Base-by-base conservation (phyloP, 441 rosid species). In the Manihot esculenta region DNA sequence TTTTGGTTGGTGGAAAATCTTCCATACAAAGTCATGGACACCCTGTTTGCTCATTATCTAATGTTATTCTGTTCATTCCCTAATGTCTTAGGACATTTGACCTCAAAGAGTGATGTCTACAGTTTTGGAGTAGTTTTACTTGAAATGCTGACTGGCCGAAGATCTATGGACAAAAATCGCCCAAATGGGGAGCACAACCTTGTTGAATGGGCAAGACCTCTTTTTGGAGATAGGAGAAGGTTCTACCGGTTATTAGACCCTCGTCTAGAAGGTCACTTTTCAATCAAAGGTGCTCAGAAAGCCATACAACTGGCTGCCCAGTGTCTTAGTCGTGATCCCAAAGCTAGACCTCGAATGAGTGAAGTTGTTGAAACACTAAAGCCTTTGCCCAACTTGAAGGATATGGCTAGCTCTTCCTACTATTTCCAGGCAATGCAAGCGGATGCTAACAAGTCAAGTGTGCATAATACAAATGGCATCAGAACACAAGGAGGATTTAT, bases 351-450 rank as follows among this genome's bases (percentile, higher is more conserved):
- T 21, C 67, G 48, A 41, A 81, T 81, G 87, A 79, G 84, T 58
- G 84, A 81, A 54, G 87, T 79, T 62, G 87, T 84, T 1, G 76
- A 76, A 63, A 74, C 77, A 11, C 38, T 84, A 45, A 77, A 76
- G 58, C 79, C 81, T 12, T 68, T 82, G 58, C 82, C 81, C 4
- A 81, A 61, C 82, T 64, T 83, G 45, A 83, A 83, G 72, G 84
- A 83, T 68, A 83, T 80, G 84, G 86, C 86, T 30, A 83, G 84
- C 84, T 81, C 86, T 41, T 81, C 84, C 10, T 78, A 83, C 54
- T 75, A 76, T 64, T 80, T 81, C 64, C 86, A 80, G 62, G 78
- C 76, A 45, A 74, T 78, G 81, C 81, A 78, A 73, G 66, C 79
- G 0, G 86, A 80, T 21, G 81, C 82, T 30, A 69, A 49, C 57